These are phyloP conservation scores for Ogataea dorogensis DNA, from an alignment of 805 yeast genomes.

Conservation along the genomic window DNA sequence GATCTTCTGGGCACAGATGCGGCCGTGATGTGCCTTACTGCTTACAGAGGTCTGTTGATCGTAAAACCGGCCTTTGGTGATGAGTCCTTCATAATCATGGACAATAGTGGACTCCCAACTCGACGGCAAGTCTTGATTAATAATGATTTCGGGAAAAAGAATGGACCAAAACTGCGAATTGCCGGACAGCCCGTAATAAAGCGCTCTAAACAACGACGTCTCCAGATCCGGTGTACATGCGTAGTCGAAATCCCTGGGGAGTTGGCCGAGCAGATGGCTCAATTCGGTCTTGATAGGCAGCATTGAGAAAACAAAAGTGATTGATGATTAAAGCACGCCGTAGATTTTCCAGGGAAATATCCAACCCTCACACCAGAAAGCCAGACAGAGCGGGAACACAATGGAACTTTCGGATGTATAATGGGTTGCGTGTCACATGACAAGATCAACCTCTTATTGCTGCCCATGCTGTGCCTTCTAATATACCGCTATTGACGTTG, in stretches of 20 bases:
- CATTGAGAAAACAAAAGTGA: neutral
- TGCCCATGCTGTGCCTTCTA: too few relatives aligned
- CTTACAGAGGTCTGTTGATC: constrained; percentile 17
- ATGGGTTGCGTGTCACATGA: too few relatives aligned
- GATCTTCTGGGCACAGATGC: constrained; percentile 68
- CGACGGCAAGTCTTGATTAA: constrained; percentile 22
- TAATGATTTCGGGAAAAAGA: constrained; percentile 21
- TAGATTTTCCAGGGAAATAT: too few relatives aligned
- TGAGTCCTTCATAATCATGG: constrained; percentile 12
- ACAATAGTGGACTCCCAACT: constrained; percentile 24
- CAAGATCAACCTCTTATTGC: too few relatives aligned
- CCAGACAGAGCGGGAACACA: too few relatives aligned
- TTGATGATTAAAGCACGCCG: too few relatives aligned
- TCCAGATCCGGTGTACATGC: constrained; percentile 20
- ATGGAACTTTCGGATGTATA: too few relatives aligned
- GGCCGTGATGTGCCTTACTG: constrained; percentile 47
- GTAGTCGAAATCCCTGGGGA: constrained; percentile 18
- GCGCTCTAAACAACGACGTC: constrained; percentile 18
- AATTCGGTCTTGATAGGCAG: constrained; percentile 8
- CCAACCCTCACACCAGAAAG: neutral
- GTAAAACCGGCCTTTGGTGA: constrained; percentile 24
- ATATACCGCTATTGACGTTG: too few relatives aligned
- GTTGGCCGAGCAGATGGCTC: constrained; percentile 10
- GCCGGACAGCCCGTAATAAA: constrained; percentile 19
- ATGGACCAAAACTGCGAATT: constrained; percentile 15